Evolutionary conservation across 495 filamentous ascomycete species (phyloP).

Genomic region (Corynascus novoguineensis): DNA sequence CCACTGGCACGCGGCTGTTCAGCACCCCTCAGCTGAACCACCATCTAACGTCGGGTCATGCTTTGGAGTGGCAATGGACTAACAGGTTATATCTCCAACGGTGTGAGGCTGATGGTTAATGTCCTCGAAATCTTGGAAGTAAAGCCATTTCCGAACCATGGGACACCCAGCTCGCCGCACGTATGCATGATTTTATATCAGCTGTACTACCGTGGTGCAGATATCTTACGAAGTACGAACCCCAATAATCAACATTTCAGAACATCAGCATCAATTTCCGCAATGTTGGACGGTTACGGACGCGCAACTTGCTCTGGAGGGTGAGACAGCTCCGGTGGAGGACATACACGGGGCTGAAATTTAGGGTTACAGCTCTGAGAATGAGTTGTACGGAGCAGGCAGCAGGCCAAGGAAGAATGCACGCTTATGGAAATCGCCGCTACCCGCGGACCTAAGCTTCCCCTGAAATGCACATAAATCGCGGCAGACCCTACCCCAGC

Average conservation of each 20-base stretch:
- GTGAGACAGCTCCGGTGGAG: too few relatives aligned
- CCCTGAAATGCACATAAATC: background rate
- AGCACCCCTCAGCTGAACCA: constrained; percentile 6
- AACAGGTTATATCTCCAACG: background rate
- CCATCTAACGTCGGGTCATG: background rate
- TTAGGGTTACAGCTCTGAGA: too few relatives aligned
- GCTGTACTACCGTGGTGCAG: background rate
- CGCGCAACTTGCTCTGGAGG: too few relatives aligned
- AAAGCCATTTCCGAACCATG: too few relatives aligned
- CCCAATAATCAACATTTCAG: too few relatives aligned
- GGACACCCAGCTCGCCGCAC: constrained; percentile 4
- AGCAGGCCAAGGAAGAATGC: too few relatives aligned
- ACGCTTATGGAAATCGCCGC: background rate
- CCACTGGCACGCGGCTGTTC: background rate
- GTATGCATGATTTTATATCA: constrained; percentile 10
- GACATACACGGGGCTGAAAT: too few relatives aligned
- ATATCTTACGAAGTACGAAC: too few relatives aligned
- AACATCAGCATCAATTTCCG: too few relatives aligned
- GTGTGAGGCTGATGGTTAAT: constrained; percentile 5
- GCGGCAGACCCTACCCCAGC: too few relatives aligned
- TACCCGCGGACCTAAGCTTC: background rate
- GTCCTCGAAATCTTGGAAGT: constrained; percentile 12
- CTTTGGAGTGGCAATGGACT: background rate
- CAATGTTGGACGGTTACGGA: too few relatives aligned
- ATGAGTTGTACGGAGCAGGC: background rate